Evolutionary conservation across 176 grass and related monocot species (phyloP), one percentile per base, ranked within the genome.

Genomic region (Oryza rufipogon): DNA sequence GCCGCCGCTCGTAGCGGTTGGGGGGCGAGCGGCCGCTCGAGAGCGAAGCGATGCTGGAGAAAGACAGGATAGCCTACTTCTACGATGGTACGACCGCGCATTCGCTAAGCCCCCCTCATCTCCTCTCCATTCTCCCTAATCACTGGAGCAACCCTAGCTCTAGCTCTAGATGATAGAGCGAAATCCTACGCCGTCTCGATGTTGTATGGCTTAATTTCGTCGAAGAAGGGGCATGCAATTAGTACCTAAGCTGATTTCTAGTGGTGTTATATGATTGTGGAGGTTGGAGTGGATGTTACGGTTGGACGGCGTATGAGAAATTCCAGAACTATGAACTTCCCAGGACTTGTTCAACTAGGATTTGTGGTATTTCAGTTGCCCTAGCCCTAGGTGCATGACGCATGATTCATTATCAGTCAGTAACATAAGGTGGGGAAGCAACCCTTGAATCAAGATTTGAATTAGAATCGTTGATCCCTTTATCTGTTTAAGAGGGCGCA

Each of bases 61-160:
- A 93, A 86, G 93, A 98, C 70, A 88, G 89, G 73, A 98, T 98
- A 73, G 87, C 96, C 70, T 98, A 98, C 74, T 98, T 98, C 91
- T 98, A 95, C 85, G 96, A 98, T 81, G 96, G 96, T 98, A 19
- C 16, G 28, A 30, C 28, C 2, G 51, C 2, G 88, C 67, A 49
- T 86, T 70, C 56, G 2, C 17, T 71, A 58, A n/a, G 60, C 76
- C 74, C 76, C 74, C 64, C 22, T 70, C 49, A 4, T 52, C 76
- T 61, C 68, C 56, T 46, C 26, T 19, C 63, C 41, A 11, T 56
- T 9, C 14, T 69, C 45, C 32, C 20, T n/a, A 52, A 56, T 45
- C 10, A 74, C 49, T 11, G 64, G 64, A 48, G 61, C 45, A 77
- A 28, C 63, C 54, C 23, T 74, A 85, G 56, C 26, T 73, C 80